These are phyloP conservation scores for Blastomyces parvus DNA, from an alignment of 2,329 filamentous ascomycete genomes.

Conservation along the genomic window DNA sequence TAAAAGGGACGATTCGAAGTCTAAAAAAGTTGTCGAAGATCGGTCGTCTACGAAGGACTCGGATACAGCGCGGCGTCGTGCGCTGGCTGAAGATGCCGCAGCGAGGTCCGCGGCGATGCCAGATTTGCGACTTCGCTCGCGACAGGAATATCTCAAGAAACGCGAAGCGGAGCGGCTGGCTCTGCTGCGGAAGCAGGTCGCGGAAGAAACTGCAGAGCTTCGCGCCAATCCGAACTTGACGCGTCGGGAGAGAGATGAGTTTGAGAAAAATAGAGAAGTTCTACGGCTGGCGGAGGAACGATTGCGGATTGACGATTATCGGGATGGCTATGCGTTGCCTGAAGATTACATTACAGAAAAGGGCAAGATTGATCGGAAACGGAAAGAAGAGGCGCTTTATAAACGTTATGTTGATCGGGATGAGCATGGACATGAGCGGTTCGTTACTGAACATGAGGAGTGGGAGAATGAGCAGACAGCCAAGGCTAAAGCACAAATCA, in stretches of 20 bases:
- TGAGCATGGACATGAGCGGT: constrained; percentile 77
- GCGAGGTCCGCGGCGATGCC: constrained; percentile 63
- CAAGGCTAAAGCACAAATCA: constrained; percentile 80
- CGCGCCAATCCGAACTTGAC: constrained; percentile 66
- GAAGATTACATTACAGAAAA: constrained; percentile 94
- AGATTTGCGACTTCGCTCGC: constrained; percentile 70
- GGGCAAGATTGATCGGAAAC: constrained; percentile 75
- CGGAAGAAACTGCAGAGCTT: constrained; percentile 75
- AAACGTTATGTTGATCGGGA: constrained; percentile 82
- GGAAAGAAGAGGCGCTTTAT: constrained; percentile 83
- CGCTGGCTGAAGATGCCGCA: constrained; percentile 57
- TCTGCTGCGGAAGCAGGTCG: constrained; percentile 79
- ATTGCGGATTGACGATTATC: constrained; percentile 77
- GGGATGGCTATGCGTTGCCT: constrained; percentile 84
- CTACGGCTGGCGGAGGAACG: constrained; percentile 75
- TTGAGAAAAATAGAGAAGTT: constrained; percentile 77
- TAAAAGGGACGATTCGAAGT: constrained; percentile 59
- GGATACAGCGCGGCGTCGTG: constrained; percentile 51
- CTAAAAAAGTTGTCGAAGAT: constrained; percentile 59
- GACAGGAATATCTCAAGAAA: constrained; percentile 91
- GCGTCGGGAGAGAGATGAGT: constrained; percentile 72
- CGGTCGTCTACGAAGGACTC: constrained; percentile 47
- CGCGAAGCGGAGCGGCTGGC: constrained; percentile 77
- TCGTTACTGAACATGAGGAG: constrained; percentile 87
- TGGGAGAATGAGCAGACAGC: constrained; percentile 87